phyloP scores from a whole-genome alignment of 73 alveolate species.

The Tetrahymena borealis region DNA sequence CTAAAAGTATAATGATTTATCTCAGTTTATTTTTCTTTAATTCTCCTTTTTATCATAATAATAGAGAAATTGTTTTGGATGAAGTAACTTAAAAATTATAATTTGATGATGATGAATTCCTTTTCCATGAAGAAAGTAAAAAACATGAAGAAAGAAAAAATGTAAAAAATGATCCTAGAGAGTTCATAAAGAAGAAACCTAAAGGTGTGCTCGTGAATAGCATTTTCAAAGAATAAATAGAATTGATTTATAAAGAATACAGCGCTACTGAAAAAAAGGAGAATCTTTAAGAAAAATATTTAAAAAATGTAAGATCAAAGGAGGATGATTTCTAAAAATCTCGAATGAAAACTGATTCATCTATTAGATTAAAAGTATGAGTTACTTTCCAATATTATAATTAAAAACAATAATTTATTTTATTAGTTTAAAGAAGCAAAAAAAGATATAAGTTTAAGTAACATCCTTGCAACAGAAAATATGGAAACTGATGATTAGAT shows the following conservation, averaged over 20 bases:
- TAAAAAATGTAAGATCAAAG: background rate
- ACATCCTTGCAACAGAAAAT: background rate
- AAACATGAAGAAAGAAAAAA: background rate
- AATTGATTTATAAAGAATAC: background rate
- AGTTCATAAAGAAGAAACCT: background rate
- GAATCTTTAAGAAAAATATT: background rate
- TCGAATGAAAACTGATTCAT: background rate
- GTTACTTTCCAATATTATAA: background rate
- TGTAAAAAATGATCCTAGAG: background rate
- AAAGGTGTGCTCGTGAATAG: background rate
- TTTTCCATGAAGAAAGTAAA: background rate
- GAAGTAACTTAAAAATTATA: background rate
- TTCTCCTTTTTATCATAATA: too few relatives aligned
- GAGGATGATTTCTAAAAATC: background rate
- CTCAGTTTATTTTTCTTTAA: too few relatives aligned
- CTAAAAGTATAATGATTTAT: too few relatives aligned
- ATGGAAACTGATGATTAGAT: background rate
- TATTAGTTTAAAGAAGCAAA: background rate
- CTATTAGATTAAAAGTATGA: background rate
- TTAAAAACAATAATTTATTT: background rate
- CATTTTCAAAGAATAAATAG: background rate
- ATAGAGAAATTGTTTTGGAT: background rate
- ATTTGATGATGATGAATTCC: background rate
- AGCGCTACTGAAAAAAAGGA: background rate
- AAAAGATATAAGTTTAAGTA: background rate